Conservation (phyloP, 192 early-diverging fungal species). For the Umbelopsis ramanniana region DNA sequence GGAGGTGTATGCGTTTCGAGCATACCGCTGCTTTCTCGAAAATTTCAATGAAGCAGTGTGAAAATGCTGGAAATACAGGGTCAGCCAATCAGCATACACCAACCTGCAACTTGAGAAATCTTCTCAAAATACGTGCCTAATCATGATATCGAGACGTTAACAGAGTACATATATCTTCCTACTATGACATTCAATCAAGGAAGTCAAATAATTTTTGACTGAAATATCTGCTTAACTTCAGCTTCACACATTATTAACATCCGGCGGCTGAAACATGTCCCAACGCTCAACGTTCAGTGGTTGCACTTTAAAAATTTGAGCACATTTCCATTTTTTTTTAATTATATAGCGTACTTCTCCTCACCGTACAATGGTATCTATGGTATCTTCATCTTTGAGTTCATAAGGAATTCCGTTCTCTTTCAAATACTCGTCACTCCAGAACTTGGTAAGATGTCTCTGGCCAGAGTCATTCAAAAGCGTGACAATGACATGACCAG, state of each 20-base stretch:
- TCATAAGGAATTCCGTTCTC: conserved; percentile 31
- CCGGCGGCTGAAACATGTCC: neutral
- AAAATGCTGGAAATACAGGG: neutral
- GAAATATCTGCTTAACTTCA: no score
- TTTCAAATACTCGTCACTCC: conserved; percentile 65
- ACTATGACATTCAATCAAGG: no score
- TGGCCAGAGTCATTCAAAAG: conserved; percentile 90
- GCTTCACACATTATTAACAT: no score
- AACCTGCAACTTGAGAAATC: neutral
- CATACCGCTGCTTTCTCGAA: neutral
- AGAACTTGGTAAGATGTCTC: conserved; percentile 95
- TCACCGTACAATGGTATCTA: conserved; percentile 28
- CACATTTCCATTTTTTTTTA: neutral
- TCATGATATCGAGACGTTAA: no score
- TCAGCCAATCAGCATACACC: neutral
- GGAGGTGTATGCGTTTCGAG: conserved; percentile 3
- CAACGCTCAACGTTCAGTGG: neutral
- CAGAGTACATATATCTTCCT: no score
- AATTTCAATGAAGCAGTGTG: neutral
- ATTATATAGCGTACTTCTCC: neutral
- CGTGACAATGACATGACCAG: conserved; percentile 91
- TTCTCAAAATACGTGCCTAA: neutral
- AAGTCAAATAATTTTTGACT: no score
- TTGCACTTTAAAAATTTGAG: neutral
- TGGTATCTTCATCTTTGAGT: conserved; percentile 24